Evolutionary conservation across 257 asterid species (phyloP).

Genomic region (Petunia axillaris): DNA sequence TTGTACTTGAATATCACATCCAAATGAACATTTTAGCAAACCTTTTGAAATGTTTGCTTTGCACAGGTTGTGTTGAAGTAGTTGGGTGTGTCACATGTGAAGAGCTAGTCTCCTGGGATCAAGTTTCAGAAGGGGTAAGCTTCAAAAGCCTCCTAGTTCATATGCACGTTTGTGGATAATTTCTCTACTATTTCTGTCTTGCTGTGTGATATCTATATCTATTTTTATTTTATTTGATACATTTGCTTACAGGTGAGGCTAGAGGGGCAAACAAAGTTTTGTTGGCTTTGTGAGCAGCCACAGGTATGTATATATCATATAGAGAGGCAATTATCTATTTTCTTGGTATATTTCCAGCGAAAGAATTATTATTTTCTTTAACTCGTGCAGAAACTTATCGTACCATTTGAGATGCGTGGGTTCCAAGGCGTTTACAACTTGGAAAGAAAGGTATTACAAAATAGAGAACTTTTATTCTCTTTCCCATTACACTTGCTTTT

Average conservation of each 20-base stretch:
- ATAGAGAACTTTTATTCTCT: background rate
- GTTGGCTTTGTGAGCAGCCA: slow-evolving; percentile 97
- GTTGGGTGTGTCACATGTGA: slow-evolving; percentile 82
- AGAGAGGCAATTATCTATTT: slow-evolving; percentile 2
- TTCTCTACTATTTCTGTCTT: background rate
- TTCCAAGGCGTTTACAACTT: slow-evolving; percentile 89
- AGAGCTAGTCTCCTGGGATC: slow-evolving; percentile 81
- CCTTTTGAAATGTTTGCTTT: background rate
- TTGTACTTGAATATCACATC: background rate
- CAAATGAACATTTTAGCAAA: background rate
- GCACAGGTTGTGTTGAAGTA: slow-evolving; percentile 82
- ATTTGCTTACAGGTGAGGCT: slow-evolving; percentile 64
- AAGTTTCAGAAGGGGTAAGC: slow-evolving; percentile 70
- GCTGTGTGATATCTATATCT: background rate
- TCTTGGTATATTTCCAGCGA: background rate
- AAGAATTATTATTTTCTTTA: background rate
- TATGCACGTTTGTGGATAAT: background rate
- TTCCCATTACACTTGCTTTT: background rate
- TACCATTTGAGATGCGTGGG: slow-evolving; percentile 97
- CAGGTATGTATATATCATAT: slow-evolving; percentile 48
- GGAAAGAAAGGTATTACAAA: slow-evolving; percentile 71
- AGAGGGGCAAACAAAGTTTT: slow-evolving; percentile 82
- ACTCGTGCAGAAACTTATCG: slow-evolving; percentile 66
- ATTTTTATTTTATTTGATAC: slow-evolving; percentile 11
- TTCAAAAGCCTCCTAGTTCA: background rate